Base-by-base conservation (phyloP, 164 flowering plant species). In the Amborella trichopoda region DNA sequence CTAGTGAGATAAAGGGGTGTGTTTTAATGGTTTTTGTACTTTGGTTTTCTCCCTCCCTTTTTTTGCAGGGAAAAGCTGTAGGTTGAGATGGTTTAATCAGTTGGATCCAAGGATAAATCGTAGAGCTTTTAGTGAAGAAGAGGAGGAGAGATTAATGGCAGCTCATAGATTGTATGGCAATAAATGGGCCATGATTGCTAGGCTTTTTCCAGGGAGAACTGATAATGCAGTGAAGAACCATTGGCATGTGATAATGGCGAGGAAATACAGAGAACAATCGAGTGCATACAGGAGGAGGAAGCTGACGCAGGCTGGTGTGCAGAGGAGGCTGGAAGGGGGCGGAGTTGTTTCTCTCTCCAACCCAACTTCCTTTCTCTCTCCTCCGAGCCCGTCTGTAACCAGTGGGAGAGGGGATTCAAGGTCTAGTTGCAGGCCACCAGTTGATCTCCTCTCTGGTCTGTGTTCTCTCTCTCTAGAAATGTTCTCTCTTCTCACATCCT, bases 191-290 rank as follows among this genome's bases (percentile, higher is more conserved):
- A 52, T 71, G 71, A 80, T 83, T 51, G 75, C 94, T 1, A 75
- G 73, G 58, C 69, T 81, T 2, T 81, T 78, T 46, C 80, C 83
- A 11, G 94, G 89, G 0, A 67, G 94, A 28, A 81, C 94, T 40
- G 94, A 84, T 56, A 84, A 84, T 60, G 83, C 94, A 8, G 80
- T 81, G 6, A 84, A 81, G 73, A 84, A 80, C 43, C 89, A 83
- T 40, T 83, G 83, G 83, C 89, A 83, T 61, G 94, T 83, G 34
- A 68, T 83, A 55, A 74, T 73, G 81, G 83, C 94, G 1, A 73
- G 86, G 44, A 76, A 56, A 38, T 75, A 68, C 28, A 71, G 86
- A 48, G 74, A 73, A 36, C 66, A 72, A 24, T 64, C 70, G 16
- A 63, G 55, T 56, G 53, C 63, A 49, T 62, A 59, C 42, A 64